Base-by-base conservation (phyloP, 1,284 basidiomycete species). In the Marasmius oreades region DNA sequence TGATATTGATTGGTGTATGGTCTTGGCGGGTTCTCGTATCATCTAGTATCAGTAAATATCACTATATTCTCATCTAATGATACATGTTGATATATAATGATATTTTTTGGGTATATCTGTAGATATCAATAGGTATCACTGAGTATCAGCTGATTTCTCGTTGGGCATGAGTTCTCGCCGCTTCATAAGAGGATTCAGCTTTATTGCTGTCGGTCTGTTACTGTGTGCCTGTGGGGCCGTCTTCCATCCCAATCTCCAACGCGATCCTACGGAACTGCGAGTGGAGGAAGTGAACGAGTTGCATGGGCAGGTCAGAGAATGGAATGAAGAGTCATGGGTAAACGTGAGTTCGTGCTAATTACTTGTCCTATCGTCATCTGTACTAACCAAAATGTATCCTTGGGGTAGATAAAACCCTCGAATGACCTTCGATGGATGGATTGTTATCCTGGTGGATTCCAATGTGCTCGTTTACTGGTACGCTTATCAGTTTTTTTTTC, bases 391-490 rank as follows among this genome's bases (percentile, higher is more conserved):
- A 5, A n/a, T 5, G n/a, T 37, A 12, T 37, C 36, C 5, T 12
- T 37, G 3, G 12, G n/a, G 1, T n/a, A 53, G 52, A 45, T 53
- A 1, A 26, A 33, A 28, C 42, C 52, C 14, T 26, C 52, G 5
- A 46, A 45, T 18, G 24, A 53, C 16, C 26, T 53, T 2, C 6
- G 11, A 11, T 53, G 52, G 52, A 16, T 31, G 10, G 26, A 20
- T 31, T 53, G 52, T 23, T 53, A 53, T 22, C 10, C 24, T 18
- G 26, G 26, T 10, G 28, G 23, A 2, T 53, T 53, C 24, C 24
- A 53, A 34, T 53, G 52, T 22, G 52, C 23, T 33, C 52, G 52
- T 33, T 28, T 53, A 14, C 26, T 31, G 20, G 52, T 51, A 37
- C 10, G 31, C 12, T 23, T 10, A 22, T 16, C 24, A 20, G 28